phyloP scores from a whole-genome alignment of 371 early-diverging fungal genomes.

The Chytridiales sp. region DNA sequence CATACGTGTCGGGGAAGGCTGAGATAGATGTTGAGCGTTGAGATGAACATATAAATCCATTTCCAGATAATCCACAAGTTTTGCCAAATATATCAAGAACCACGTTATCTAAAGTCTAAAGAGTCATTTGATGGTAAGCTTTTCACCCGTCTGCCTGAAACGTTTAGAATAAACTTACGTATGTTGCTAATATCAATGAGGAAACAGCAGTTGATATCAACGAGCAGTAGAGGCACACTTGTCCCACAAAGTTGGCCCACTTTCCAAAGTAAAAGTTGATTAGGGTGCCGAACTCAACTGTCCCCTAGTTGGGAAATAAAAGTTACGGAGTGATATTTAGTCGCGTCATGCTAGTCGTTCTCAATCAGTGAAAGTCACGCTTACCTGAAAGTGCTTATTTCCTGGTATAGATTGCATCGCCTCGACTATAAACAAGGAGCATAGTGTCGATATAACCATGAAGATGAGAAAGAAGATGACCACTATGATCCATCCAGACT shows the following conservation, averaged over 20 bases:
- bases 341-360: background rate
- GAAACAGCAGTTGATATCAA: constrained; percentile 44
- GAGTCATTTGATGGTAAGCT: constrained; percentile 9
- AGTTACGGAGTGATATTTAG: background rate
- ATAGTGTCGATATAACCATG: constrained; percentile 39
- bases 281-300: constrained; percentile 55
- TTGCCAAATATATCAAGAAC: constrained; percentile 39
- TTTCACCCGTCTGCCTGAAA: constrained; percentile 6
- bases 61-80: constrained; percentile 38
- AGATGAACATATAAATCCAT: too few species aligned
- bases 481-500: constrained; percentile 39
- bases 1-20: too few species aligned
- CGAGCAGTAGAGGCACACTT: constrained; percentile 49
- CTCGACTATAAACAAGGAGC: constrained; percentile 69
- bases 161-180: constrained; percentile 25
- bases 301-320: too few species aligned
- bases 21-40: too few species aligned
- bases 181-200: constrained; percentile 42
- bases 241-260: constrained; percentile 37
- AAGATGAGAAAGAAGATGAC: constrained; percentile 37
- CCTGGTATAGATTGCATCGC: constrained; percentile 76
- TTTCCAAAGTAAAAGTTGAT: constrained; percentile 58
- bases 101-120: constrained; percentile 41
- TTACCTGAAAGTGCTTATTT: constrained; percentile 62
- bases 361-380: background rate